Percentiles rank a stretch among this genome's conserved stretches.
Evolutionary conservation across 1,284 basidiomycete genomes (phyloP).

Genomic region (Fistulina hepatica): DNA sequence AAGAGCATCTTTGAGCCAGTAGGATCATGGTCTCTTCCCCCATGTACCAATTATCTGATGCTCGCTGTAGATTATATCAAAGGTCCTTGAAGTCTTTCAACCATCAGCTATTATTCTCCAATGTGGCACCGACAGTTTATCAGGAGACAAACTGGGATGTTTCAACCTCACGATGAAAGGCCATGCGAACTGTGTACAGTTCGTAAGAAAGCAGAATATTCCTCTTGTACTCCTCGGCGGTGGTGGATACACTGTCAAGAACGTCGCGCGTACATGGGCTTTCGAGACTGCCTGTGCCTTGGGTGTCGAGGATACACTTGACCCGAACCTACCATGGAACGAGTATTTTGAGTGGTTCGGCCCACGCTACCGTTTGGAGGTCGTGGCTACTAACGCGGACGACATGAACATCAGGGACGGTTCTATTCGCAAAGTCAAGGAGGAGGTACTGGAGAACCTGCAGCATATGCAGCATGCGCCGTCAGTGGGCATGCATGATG

Average conservation of each 20-base stretch:
- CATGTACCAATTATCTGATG: not conserved
- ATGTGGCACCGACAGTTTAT: conserved; percentile 92
- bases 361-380: conserved; percentile 89
- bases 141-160: conserved; percentile 92
- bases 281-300: conserved; percentile 95
- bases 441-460: conserved; percentile 50
- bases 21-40: conserved; percentile 5
- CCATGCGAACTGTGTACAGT: conserved; percentile 86
- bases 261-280: conserved; percentile 92
- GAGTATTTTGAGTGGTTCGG: conserved; percentile 98
- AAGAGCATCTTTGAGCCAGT: conserved; percentile 84
- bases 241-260: conserved; percentile 94
- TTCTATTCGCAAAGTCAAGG: conserved; percentile 77
- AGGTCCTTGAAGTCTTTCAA: conserved; percentile 83
- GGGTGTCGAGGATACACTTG: conserved; percentile 69
- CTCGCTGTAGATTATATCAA: conserved; percentile 58
- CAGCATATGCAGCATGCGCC: conserved; percentile 73
- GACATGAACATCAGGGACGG: conserved; percentile 80
- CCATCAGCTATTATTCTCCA: conserved; percentile 90
- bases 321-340: conserved; percentile 85
- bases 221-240: conserved; percentile 91
- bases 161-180: conserved; percentile 96
- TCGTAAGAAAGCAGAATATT: conserved; percentile 75
- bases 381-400: conserved; percentile 88
- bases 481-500: conserved; percentile 79